Evolutionary conservation across 202 grass and related monocot genomes (phyloP).

Genomic region (Schoenoplectus tabernaemontani): DNA sequence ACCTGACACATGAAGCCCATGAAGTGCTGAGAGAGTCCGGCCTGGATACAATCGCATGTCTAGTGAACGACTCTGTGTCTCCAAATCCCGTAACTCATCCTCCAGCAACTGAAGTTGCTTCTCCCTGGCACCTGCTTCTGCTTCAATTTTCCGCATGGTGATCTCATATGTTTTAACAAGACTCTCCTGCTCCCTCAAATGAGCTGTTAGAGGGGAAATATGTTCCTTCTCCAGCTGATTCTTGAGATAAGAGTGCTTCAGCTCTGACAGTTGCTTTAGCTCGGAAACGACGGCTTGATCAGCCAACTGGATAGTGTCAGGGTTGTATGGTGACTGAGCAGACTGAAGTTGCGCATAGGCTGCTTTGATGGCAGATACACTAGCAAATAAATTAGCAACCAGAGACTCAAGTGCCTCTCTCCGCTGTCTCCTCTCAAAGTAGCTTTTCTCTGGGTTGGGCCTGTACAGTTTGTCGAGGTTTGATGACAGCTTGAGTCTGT

Average conservation of each 20-base stretch:
- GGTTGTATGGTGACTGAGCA: slow-evolving; percentile 70
- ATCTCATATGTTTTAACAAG: slow-evolving; percentile 87
- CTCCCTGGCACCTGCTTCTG: slow-evolving; percentile 44
- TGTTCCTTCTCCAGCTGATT: slow-evolving; percentile 38
- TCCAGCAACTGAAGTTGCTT: slow-evolving; percentile 23
- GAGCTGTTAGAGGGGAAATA: slow-evolving; percentile 41
- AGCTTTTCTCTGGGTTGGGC: slow-evolving; percentile 39
- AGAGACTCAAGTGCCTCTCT: slow-evolving; percentile 41
- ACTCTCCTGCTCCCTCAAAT: slow-evolving; percentile 72
- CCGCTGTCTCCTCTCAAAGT: neutral
- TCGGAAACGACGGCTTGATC: slow-evolving; percentile 61
- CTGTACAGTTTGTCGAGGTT: slow-evolving; percentile 50
- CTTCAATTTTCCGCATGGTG: slow-evolving; percentile 62
- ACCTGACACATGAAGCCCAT: slow-evolving; percentile 75
- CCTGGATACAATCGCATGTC: slow-evolving; percentile 62
- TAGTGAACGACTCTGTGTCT: slow-evolving; percentile 37
- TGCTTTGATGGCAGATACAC: slow-evolving; percentile 78
- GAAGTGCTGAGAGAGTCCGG: slow-evolving; percentile 57
- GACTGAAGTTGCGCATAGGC: slow-evolving; percentile 88
- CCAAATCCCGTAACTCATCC: slow-evolving; percentile 33
- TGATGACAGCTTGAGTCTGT: slow-evolving; percentile 54
- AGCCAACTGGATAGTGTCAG: slow-evolving; percentile 61
- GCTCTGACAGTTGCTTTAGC: slow-evolving; percentile 59
- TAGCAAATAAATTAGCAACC: slow-evolving; percentile 57
- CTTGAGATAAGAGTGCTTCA: slow-evolving; percentile 57